A percentile compares a stretch with the other conserved stretches of the same genome.
Conservation (phyloP, 1,284 basidiomycete species). For the Cutaneotrichosporon cyanovorans region DNA sequence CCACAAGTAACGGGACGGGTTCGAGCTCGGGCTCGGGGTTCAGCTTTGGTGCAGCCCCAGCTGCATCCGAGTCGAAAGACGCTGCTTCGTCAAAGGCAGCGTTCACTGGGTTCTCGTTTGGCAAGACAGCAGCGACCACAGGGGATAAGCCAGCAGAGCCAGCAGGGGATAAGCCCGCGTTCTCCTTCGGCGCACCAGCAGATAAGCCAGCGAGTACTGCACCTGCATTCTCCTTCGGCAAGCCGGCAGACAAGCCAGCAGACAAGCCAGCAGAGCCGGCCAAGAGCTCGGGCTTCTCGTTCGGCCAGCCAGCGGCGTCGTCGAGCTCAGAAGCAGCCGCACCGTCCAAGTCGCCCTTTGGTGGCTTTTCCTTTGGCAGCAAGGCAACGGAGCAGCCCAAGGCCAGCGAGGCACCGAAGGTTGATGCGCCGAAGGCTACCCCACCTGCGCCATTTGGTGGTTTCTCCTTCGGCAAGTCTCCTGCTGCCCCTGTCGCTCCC, state of each 20-base stretch:
- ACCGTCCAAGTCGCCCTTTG: constrained; percentile 15
- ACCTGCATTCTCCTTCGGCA: constrained; percentile 20
- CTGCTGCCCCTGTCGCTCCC: background rate
- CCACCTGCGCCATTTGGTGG: constrained; percentile 14
- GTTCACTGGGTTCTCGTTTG: constrained; percentile 19
- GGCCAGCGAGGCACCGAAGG: background rate
- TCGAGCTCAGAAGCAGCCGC: constrained; percentile 11
- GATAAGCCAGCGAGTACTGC: constrained; percentile 5
- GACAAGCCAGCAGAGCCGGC: background rate
- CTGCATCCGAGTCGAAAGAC: too few relatives aligned
- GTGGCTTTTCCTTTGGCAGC: constrained; percentile 22
- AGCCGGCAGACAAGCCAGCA: background rate
- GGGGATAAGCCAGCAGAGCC: constrained; percentile 2
- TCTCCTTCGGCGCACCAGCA: constrained; percentile 14
- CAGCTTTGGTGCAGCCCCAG: too few relatives aligned
- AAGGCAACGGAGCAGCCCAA: background rate
- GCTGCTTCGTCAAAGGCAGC: too few relatives aligned
- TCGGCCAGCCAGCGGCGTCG: constrained; percentile 2
- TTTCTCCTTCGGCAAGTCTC: constrained; percentile 17
- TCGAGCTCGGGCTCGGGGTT: too few relatives aligned
- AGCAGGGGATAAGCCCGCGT: constrained; percentile 6
- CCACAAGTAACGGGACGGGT: too few relatives aligned
- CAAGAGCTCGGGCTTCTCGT: background rate
- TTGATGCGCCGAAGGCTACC: constrained; percentile 8
- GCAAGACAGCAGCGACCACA: constrained; percentile 4